A percentile compares a stretch with the other conserved stretches of the same genome.
These are phyloP conservation scores for Fraxinus anomala DNA, from an alignment of 257 asterid species.

Conservation along the genomic window DNA sequence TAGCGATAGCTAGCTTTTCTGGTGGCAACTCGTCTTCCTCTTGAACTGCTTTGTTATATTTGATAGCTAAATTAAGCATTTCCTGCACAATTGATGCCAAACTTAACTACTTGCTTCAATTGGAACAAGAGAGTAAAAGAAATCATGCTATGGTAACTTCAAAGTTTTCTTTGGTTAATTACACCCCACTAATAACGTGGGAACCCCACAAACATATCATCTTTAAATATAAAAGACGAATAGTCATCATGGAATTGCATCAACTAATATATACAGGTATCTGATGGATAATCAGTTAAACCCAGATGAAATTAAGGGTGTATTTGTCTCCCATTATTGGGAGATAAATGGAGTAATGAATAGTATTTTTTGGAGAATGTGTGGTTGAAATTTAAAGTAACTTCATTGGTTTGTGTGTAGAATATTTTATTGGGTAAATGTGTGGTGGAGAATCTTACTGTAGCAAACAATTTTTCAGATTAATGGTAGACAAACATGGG, in stretches of 20 bases:
- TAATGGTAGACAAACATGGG: too few relatives aligned
- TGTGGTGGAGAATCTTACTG: too few relatives aligned
- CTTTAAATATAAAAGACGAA: background rate
- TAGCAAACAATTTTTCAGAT: too few relatives aligned
- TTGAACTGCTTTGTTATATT: constrained; percentile 95
- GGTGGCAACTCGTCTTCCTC: constrained; percentile 96
- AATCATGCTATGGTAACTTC: background rate
- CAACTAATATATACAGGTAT: background rate
- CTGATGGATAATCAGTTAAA: background rate
- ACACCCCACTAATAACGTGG: background rate
- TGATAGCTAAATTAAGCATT: constrained; percentile 77
- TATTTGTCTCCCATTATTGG: too few relatives aligned
- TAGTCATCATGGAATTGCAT: background rate
- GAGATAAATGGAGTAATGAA: too few relatives aligned
- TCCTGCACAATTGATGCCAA: constrained; percentile 56
- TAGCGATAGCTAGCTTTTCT: constrained; percentile 89
- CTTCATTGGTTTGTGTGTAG: too few relatives aligned
- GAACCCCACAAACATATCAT: background rate
- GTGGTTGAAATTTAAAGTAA: too few relatives aligned
- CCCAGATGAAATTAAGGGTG: background rate
- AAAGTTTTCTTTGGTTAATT: background rate
- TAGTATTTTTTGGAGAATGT: too few relatives aligned
- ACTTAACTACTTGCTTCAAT: background rate
- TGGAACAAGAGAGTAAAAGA: background rate
- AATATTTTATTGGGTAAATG: too few relatives aligned